Base-by-base conservation (phyloP, 345 rosid species). In the Dovyalis caffra region DNA sequence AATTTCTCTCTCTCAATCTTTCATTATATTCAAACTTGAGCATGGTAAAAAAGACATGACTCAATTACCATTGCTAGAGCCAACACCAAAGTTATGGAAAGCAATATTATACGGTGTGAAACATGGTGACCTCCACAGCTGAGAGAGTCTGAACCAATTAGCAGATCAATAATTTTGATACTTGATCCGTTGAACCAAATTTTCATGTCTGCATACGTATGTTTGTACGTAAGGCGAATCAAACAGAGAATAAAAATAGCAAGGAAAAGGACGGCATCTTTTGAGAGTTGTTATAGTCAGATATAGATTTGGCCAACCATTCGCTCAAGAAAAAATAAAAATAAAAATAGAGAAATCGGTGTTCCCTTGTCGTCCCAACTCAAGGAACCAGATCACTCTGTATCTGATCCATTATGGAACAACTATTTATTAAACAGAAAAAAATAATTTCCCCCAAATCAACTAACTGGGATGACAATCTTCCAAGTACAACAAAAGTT, bases 241-340 rank as follows among this genome's bases (percentile, higher is more conserved):
- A 1, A 56, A 34, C 58, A 56, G 32, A 9, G 58, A 56, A 35
- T 35, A 71, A n/a, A 35, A 57, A 43, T 23, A 14, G 31, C 38
- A 74, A 70, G 14, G 56, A 45, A 65, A 57, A 68, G 18, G 0
- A 31, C 40, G 69, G 77, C 77, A 69, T 67, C 80, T 74, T 71
- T 64, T 33, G 45, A 65, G 83, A 79, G 80, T 83, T 21, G 85
- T 86, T 83, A 74, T 77, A 81, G 77, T 72, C 78, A 73, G 80
- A 79, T 66, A 75, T 53, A 47, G 82, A 79, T 85, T 83, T 79
- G 85, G 82, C 83, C 80, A 78, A 77, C 83, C 79, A 75, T 76
- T 81, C 20, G 37, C 66, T 63, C 4, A 51, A n/a, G 43, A 25
- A 60, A 20, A 35, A 6, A 47, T n/a, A 2, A 62, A 15, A 21